Conservation (phyloP, 1,284 basidiomycete genomes). For the Gymnopus androsaceus region DNA sequence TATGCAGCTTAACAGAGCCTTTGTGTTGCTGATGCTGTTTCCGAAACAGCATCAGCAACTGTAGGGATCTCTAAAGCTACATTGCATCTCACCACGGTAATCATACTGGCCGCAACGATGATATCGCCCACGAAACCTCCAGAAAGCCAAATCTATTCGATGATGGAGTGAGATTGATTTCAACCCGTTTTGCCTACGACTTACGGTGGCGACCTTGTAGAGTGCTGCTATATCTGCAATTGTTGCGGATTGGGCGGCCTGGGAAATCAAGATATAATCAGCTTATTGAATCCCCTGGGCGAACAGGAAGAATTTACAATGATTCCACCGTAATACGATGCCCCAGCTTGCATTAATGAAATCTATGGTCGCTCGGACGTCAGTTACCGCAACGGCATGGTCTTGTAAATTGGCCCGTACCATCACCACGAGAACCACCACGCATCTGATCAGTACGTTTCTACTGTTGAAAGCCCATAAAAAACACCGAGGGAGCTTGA, state of each 20-base stretch:
- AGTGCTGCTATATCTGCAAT: not conserved
- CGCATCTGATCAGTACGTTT: not conserved
- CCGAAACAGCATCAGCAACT: not conserved
- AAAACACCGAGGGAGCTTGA: not conserved
- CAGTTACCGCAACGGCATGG: not conserved
- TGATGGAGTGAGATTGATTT: not conserved
- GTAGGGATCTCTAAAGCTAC: not conserved
- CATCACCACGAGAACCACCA: not conserved
- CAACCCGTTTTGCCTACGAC: no score
- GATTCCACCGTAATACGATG: not conserved
- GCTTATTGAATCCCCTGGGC: not conserved
- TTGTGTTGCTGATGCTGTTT: no score
- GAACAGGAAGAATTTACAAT: not conserved
- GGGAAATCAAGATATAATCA: not conserved
- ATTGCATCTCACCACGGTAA: constrained; percentile 6
- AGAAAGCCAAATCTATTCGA: constrained; percentile 15
- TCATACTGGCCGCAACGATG: constrained; percentile 22
- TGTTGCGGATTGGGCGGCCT: constrained; percentile 1
- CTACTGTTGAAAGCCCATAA: constrained; percentile 8
- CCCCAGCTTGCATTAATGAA: not conserved
- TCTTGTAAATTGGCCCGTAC: not conserved
- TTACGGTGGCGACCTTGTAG: not conserved
- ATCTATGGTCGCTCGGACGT: not conserved
- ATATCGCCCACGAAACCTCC: constrained; percentile 21
- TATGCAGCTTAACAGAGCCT: constrained; percentile 10